Conservation (phyloP, 2,329 filamentous ascomycete species). For the Cryphonectria parasitica region DNA sequence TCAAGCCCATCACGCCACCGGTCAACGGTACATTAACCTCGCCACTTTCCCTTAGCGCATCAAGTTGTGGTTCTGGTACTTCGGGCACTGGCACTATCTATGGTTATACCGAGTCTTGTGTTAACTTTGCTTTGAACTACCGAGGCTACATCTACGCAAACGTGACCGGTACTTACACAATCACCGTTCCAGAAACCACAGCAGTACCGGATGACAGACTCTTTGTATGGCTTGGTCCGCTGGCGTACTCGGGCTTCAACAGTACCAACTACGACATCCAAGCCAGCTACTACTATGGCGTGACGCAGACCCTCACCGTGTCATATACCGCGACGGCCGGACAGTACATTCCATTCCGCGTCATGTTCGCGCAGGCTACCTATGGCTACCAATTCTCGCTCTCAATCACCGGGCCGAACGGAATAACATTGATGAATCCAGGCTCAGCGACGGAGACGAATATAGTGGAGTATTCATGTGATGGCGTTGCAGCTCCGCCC, state of each 20-base stretch:
- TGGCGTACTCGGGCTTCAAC: constrained; percentile 4
- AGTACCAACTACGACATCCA: constrained; percentile 6
- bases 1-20: not conserved
- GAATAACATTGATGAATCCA: not conserved
- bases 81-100: not conserved
- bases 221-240: constrained; percentile 7
- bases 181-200: not conserved
- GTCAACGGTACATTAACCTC: not conserved
- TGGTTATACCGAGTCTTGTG: not conserved
- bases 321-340: not conserved
- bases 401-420: constrained; percentile 7
- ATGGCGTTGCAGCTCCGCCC: not conserved
- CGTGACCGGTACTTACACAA: not conserved
- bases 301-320: not conserved
- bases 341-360: constrained; percentile 6
- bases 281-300: not conserved
- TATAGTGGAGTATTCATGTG: constrained; percentile 4
- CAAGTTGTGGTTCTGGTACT: not conserved
- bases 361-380: constrained; percentile 8
- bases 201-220: constrained; percentile 3
- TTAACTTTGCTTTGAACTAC: constrained; percentile 10
- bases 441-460: not conserved
- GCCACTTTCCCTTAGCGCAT: not conserved
- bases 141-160: constrained; percentile 14
- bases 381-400: not conserved